Evolutionary conservation across 352 stramenopile species (phyloP).

Genomic region (Phytophthora tubulina): DNA sequence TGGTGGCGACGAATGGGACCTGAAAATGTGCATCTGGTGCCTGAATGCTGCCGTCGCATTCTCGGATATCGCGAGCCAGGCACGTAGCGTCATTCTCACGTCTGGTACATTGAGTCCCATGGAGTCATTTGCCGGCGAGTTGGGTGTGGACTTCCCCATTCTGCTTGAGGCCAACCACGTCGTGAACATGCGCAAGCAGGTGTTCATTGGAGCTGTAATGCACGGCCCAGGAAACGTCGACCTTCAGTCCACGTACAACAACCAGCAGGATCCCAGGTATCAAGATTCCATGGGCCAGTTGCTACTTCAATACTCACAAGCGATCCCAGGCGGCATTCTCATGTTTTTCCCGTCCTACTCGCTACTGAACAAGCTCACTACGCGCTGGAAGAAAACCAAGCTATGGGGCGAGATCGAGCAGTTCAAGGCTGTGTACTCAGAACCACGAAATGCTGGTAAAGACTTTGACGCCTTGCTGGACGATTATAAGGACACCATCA

Average conservation of each 20-base stretch:
- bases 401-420: slow-evolving; percentile 69
- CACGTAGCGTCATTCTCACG: slow-evolving; percentile 83
- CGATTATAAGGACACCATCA: slow-evolving; percentile 67
- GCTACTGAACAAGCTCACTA: slow-evolving; percentile 76
- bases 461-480: slow-evolving; percentile 85
- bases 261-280: slow-evolving; percentile 83
- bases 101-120: slow-evolving; percentile 89
- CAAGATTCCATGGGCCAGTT: slow-evolving; percentile 86
- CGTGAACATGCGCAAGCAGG: slow-evolving; percentile 89
- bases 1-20: slow-evolving; percentile 50
- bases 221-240: slow-evolving; percentile 72
- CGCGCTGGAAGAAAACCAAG: slow-evolving; percentile 76
- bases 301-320: slow-evolving; percentile 70
- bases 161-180: slow-evolving; percentile 89
- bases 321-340: slow-evolving; percentile 80
- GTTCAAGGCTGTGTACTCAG: slow-evolving; percentile 70
- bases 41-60: slow-evolving; percentile 88
- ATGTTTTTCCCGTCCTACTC: slow-evolving; percentile 91
- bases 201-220: slow-evolving; percentile 82
- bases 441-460: slow-evolving; percentile 80
- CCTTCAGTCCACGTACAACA: slow-evolving; percentile 81
- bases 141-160: slow-evolving; percentile 85
- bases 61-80: slow-evolving; percentile 72
- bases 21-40: slow-evolving; percentile 91
- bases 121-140: slow-evolving; percentile 88